Evolutionary conservation across 371 early-diverging fungal genomes (phyloP), one percentile per base, ranked within the genome.

Genomic region (Mucor mucedo): DNA sequence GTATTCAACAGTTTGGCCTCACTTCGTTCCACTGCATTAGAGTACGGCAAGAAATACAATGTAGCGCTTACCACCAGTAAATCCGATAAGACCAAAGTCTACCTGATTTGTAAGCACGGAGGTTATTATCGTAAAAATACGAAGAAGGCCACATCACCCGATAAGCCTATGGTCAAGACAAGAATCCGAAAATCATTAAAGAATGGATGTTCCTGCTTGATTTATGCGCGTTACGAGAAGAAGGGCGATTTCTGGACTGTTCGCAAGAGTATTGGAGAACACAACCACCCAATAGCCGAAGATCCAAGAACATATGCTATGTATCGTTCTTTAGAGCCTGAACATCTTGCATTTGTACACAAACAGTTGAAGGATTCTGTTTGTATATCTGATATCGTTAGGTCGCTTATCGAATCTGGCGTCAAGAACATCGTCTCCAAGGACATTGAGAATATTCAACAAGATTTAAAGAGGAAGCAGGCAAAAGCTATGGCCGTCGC

Each of bases 381-480:
- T 5, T 33, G 65, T 10, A 52, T 65, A 5, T 40, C 59, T 5
- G 41, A 35, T 33, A 65, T 70, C 30, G 52, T 70, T 8, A 54
- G 48, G 14, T 62, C 65, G 0, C 33, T 70, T 0, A 53, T 14
- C 11, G 58, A 62, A 3, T 53, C 45, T 14, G 70, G 70, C 2
- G 55, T 65, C 8, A 65, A 50, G 10, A 70, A 70, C 32, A 65
- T 70, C 6, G 27, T 65, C 14, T 50, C 65, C 2, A 70, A 70
- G 32, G 70, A 70, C 30, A 62, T 70, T 58, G 65, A 70, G 16
- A 70, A 70, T 41, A 70, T 70, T 14, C 70, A 70, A 40, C 70
- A 70, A 28, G 65, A 70, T 49, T 29, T 70, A 33, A 61, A 65
- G 41, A 61, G 62, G 58, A 65, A 50, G 54, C 55, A 55, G 21